phyloP scores from a whole-genome alignment of 2,329 filamentous ascomycete species.

The Catunica adiposa region DNA sequence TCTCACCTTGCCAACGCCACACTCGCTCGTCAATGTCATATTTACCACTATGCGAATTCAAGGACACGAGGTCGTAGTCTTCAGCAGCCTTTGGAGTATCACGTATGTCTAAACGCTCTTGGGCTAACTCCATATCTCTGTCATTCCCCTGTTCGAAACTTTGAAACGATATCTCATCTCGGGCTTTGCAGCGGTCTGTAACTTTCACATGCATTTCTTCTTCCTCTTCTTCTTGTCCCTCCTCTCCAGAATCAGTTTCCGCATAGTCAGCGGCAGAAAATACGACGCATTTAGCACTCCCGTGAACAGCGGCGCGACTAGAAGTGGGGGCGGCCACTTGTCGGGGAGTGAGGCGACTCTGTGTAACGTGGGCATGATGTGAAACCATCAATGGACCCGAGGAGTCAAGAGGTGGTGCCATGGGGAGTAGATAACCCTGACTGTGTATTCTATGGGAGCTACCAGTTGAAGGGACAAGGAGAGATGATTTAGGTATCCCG shows the following conservation, averaged over 20 bases:
- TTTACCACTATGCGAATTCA: not conserved
- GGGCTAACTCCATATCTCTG: not conserved
- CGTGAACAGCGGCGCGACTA: not conserved
- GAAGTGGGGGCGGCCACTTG: too few species aligned
- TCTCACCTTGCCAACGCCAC: not conserved
- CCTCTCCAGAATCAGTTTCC: constrained; percentile 2
- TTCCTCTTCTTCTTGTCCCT: too few species aligned
- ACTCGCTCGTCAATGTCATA: too few species aligned
- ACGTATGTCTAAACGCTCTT: not conserved
- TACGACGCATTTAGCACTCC: not conserved
- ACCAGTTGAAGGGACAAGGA: too few species aligned
- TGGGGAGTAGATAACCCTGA: too few species aligned
- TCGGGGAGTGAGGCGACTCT: not conserved
- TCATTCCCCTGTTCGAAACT: not conserved
- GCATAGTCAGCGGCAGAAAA: not conserved
- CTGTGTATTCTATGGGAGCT: too few species aligned
- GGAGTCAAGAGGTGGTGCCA: too few species aligned
- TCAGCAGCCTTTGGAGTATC: too few species aligned
- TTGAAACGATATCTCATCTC: not conserved
- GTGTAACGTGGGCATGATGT: not conserved
- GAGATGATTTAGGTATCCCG: too few species aligned
- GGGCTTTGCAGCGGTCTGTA: not conserved
- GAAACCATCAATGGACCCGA: too few species aligned
- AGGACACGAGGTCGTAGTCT: not conserved
- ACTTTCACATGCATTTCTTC: too few species aligned